Conservation (phyloP, 805 yeast genomes). For the Clavispora fructus region DNA sequence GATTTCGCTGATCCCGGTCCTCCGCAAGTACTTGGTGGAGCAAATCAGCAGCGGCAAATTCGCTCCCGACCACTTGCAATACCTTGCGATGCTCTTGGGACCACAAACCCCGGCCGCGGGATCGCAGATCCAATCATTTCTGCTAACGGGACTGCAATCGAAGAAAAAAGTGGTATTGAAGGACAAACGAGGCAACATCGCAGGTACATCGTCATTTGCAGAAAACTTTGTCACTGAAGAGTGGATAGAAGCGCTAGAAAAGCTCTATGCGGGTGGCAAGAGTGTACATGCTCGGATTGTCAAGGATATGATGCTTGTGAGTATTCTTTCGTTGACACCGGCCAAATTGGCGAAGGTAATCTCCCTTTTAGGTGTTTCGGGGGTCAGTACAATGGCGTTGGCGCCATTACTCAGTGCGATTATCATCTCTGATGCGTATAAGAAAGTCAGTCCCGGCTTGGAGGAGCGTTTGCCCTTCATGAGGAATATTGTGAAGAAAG, state of each 20-base stretch:
- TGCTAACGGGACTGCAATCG: constrained; percentile 7
- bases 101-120: constrained; percentile 21
- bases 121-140: constrained; percentile 13
- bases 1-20: constrained; percentile 35
- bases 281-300: constrained; percentile 44
- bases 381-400: constrained; percentile 36
- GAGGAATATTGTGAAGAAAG: constrained; percentile 12
- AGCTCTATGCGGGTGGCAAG: constrained; percentile 51
- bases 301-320: constrained; percentile 47
- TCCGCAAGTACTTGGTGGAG: constrained; percentile 51
- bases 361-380: constrained; percentile 38
- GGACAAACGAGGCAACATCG: constrained; percentile 16
- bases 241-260: constrained; percentile 61
- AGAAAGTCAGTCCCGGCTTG: constrained; percentile 46
- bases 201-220: constrained; percentile 34
- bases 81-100: constrained; percentile 45
- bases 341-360: constrained; percentile 38
- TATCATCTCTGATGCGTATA: constrained; percentile 43
- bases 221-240: constrained; percentile 47
- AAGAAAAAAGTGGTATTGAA: constrained; percentile 16
- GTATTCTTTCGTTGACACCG: constrained; percentile 45
- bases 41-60: constrained; percentile 46
- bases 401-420: constrained; percentile 56
- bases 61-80: constrained; percentile 38
- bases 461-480: constrained; percentile 48